phyloP scores from a whole-genome alignment of 1,284 basidiomycete genomes.

The Puccinia sorghi region DNA sequence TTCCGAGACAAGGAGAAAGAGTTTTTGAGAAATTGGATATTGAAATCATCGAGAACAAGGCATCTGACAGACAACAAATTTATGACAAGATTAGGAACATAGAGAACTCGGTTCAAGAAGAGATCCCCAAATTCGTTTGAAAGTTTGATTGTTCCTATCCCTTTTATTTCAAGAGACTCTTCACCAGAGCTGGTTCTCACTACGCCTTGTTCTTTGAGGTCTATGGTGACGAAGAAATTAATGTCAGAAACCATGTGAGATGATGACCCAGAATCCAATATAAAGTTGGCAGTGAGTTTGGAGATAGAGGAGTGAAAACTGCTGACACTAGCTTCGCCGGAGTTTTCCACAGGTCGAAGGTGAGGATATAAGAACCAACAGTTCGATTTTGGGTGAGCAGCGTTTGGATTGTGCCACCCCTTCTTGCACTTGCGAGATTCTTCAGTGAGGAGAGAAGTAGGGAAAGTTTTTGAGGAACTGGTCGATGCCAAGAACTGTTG shows the following conservation, averaged over 20 bases:
- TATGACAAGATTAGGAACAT: background rate
- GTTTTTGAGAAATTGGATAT: background rate
- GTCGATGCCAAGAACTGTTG: background rate
- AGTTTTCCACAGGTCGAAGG: background rate
- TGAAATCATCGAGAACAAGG: background rate
- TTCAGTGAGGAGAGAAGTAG: background rate
- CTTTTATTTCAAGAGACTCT: background rate
- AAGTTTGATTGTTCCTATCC: background rate
- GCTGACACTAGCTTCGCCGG: background rate
- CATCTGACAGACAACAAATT: background rate
- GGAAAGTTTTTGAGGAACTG: no score
- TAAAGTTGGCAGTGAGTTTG: background rate
- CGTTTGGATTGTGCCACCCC: background rate
- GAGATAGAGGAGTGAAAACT: background rate
- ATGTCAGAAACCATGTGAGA: constrained; percentile 6
- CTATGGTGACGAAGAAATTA: background rate
- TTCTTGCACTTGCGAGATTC: background rate
- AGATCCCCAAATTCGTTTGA: background rate
- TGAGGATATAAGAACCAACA: background rate
- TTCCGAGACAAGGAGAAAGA: no score
- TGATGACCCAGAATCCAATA: background rate
- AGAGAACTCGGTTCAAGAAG: background rate
- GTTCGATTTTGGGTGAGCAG: background rate
- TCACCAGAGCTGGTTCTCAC: background rate
- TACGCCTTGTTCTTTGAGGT: background rate